Percentiles rank a stretch among this genome's conserved stretches.
These are phyloP conservation scores for Phytophthora pistaciae DNA, from an alignment of 352 stramenopile genomes.

Conservation along the genomic window DNA sequence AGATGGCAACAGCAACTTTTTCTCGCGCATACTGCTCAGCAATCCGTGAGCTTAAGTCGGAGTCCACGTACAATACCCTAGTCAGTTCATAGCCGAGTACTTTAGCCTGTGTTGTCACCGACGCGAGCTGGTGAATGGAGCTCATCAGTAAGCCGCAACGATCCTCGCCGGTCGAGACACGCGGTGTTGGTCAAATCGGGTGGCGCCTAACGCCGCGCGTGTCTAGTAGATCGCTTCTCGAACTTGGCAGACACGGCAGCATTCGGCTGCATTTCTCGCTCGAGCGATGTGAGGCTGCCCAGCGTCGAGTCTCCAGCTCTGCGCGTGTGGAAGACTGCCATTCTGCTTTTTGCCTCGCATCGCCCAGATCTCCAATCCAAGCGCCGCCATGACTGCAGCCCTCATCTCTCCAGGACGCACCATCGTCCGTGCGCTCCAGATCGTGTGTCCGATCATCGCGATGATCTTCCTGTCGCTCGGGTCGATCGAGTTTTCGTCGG, in stretches of 20 bases:
- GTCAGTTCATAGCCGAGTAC: neutral
- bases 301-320: neutral
- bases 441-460: slow-evolving; percentile 21
- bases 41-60: neutral
- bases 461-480: slow-evolving; percentile 48
- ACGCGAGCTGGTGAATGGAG: neutral
- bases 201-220: neutral
- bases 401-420: slow-evolving; percentile 13
- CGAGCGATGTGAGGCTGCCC: neutral
- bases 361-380: neutral
- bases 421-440: slow-evolving; percentile 32
- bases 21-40: neutral
- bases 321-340: neutral
- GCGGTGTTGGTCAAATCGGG: slow-evolving; percentile 6
- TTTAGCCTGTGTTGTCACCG: neutral
- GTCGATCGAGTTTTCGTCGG: slow-evolving; percentile 36
- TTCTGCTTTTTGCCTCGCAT: slow-evolving; percentile 7
- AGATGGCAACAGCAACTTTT: neutral
- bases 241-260: neutral
- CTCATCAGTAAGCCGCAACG: neutral
- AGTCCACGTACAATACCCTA: neutral
- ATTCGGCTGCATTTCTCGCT: slow-evolving; percentile 1
- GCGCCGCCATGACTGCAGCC: neutral
- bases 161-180: neutral
- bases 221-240: slow-evolving; percentile 7